These are phyloP conservation scores for Meripilus lineatus DNA, from an alignment of 1,284 basidiomycete species.

Conservation along the genomic window DNA sequence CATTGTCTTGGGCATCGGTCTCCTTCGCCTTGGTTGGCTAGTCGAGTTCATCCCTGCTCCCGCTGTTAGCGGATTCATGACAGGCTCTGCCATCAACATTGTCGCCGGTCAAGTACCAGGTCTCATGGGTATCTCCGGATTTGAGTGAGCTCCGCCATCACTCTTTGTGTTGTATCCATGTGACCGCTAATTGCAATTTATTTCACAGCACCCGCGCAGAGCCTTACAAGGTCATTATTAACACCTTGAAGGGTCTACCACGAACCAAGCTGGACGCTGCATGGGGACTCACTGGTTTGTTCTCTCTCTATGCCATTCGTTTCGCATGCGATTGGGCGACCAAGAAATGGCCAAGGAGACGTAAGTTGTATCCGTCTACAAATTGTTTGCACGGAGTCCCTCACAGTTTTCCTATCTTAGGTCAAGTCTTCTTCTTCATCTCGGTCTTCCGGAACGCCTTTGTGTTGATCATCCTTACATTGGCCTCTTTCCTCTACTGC, in stretches of 20 bases:
- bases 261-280: slow-evolving; percentile 79
- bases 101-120: slow-evolving; percentile 82
- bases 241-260: slow-evolving; percentile 83
- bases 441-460: slow-evolving; percentile 84
- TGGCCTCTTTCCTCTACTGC: slow-evolving; percentile 82
- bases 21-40: slow-evolving; percentile 92
- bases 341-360: slow-evolving; percentile 62
- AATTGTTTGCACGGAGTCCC: slow-evolving; percentile 7
- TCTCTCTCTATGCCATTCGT: slow-evolving; percentile 74
- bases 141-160: slow-evolving; percentile 59
- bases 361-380: slow-evolving; percentile 31
- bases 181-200: slow-evolving; percentile 1
- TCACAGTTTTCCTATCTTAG: slow-evolving; percentile 31
- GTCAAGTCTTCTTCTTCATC: slow-evolving; percentile 86
- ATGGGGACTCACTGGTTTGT: slow-evolving; percentile 79
- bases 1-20: slow-evolving; percentile 88
- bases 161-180: background rate
- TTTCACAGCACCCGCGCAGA: slow-evolving; percentile 69
- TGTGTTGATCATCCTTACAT: slow-evolving; percentile 79
- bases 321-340: slow-evolving; percentile 55
- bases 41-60: slow-evolving; percentile 93
- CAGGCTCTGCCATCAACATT: slow-evolving; percentile 87
- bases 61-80: slow-evolving; percentile 92
- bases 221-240: slow-evolving; percentile 88
- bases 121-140: slow-evolving; percentile 79